Conservation (phyloP, 2,329 filamentous ascomycete genomes). For the Stagonosporopsis rhizophila region DNA sequence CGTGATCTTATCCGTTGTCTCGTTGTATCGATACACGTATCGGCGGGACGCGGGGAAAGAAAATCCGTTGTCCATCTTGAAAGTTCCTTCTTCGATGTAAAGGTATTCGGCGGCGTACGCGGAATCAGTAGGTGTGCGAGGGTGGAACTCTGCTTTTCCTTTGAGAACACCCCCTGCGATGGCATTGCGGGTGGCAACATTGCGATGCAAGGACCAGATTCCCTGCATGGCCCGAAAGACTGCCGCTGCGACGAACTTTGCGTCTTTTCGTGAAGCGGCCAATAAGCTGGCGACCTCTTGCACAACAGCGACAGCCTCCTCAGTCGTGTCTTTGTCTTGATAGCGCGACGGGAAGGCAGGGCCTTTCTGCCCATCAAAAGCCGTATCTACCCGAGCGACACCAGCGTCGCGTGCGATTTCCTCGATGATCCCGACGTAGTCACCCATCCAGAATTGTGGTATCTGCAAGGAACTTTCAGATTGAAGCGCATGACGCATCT, state of each 20-base stretch:
- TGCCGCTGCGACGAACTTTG: slow-evolving; percentile 67
- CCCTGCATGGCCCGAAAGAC: slow-evolving; percentile 76
- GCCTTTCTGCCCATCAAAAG: slow-evolving; percentile 58
- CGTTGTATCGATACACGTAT: slow-evolving; percentile 76
- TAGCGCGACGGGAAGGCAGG: slow-evolving; percentile 49
- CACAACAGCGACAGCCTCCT: slow-evolving; percentile 55
- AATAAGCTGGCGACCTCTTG: slow-evolving; percentile 54
- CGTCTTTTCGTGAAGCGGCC: slow-evolving; percentile 52
- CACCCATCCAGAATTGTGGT: slow-evolving; percentile 81
- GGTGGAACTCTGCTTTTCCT: slow-evolving; percentile 70
- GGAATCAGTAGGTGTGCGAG: slow-evolving; percentile 62
- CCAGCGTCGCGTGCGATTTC: slow-evolving; percentile 68
- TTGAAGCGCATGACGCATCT: slow-evolving; percentile 56
- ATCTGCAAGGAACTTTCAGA: slow-evolving; percentile 51
- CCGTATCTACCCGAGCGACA: slow-evolving; percentile 54
- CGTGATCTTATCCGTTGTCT: slow-evolving; percentile 65
- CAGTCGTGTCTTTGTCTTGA: slow-evolving; percentile 35
- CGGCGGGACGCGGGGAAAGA: slow-evolving; percentile 68
- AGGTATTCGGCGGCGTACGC: slow-evolving; percentile 64
- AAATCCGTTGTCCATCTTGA: slow-evolving; percentile 64
- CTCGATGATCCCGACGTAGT: slow-evolving; percentile 79
- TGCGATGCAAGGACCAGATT: slow-evolving; percentile 69
- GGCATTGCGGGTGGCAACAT: slow-evolving; percentile 61
- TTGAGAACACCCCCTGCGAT: slow-evolving; percentile 70
- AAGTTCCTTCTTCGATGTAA: slow-evolving; percentile 70